These are phyloP conservation scores for Colletotrichum tamarilloi DNA, from an alignment of 2,329 filamentous ascomycete genomes.

Conservation along the genomic window DNA sequence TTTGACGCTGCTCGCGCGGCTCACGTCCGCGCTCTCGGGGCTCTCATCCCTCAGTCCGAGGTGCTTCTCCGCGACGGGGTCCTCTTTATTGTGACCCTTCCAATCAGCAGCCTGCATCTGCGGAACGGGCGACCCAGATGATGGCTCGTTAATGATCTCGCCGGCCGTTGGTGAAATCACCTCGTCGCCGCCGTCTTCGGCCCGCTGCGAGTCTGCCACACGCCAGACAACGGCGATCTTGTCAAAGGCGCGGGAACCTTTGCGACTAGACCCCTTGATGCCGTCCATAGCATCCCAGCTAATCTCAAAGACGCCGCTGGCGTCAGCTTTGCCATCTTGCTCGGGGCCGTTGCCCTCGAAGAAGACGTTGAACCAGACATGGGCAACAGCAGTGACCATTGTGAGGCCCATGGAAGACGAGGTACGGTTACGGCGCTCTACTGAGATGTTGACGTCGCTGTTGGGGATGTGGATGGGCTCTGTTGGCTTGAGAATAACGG, in stretches of 20 bases:
- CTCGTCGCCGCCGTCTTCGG: slow-evolving; percentile 40
- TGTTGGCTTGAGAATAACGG: slow-evolving; percentile 81
- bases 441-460: slow-evolving; percentile 89
- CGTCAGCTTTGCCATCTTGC: slow-evolving; percentile 71
- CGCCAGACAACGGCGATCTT: slow-evolving; percentile 88
- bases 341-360: slow-evolving; percentile 88
- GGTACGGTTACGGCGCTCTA: slow-evolving; percentile 86
- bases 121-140: slow-evolving; percentile 73
- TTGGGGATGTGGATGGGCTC: slow-evolving; percentile 77
- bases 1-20: slow-evolving; percentile 77
- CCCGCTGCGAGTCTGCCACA: slow-evolving; percentile 38
- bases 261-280: slow-evolving; percentile 87
- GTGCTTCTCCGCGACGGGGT: slow-evolving; percentile 66
- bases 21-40: slow-evolving; percentile 74
- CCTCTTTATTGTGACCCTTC: slow-evolving; percentile 67
- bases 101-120: slow-evolving; percentile 80
- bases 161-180: slow-evolving; percentile 34
- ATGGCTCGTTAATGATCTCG: slow-evolving; percentile 68
- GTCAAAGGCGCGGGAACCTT: slow-evolving; percentile 86
- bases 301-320: slow-evolving; percentile 72
- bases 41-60: slow-evolving; percentile 76
- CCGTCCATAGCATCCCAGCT: slow-evolving; percentile 84
- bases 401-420: slow-evolving; percentile 82
- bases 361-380: slow-evolving; percentile 96
- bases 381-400: slow-evolving; percentile 92